Evolutionary conservation across 805 yeast genomes (phyloP).

Genomic region (Saccharomycopsis guyanensis): DNA sequence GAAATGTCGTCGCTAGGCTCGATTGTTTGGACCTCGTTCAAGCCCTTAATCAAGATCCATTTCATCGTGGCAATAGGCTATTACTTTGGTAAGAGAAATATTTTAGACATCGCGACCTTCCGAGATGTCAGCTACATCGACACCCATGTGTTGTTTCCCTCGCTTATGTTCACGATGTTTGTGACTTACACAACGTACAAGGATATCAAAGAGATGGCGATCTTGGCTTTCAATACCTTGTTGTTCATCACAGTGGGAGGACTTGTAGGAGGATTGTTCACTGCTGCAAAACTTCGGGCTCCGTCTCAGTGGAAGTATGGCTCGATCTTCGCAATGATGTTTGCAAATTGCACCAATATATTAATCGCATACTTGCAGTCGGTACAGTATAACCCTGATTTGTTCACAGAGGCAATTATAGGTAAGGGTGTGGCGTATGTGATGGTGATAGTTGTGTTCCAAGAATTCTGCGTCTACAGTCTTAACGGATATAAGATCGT

Average conservation of each 20-base stretch:
- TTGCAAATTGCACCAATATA: conserved; percentile 73
- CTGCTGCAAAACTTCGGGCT: conserved; percentile 36
- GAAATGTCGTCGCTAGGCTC: background rate
- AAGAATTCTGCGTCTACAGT: conserved; percentile 61
- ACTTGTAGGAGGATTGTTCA: conserved; percentile 21
- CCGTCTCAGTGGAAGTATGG: conserved; percentile 75
- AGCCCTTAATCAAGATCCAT: conserved; percentile 78
- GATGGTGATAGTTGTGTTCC: conserved; percentile 64
- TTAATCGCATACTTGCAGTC: conserved; percentile 79
- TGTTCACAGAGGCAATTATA: conserved; percentile 50
- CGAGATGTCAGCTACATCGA: conserved; percentile 63
- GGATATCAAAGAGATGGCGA: conserved; percentile 66
- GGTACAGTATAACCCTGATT: conserved; percentile 47
- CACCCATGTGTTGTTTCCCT: conserved; percentile 63
- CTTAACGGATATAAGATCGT: conserved; percentile 65
- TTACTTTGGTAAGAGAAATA: conserved; percentile 51
- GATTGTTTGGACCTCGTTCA: conserved; percentile 32
- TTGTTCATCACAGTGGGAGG: conserved; percentile 40
- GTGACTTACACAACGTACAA: conserved; percentile 57
- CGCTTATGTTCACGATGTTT: conserved; percentile 65
- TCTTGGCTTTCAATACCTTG: conserved; percentile 42
- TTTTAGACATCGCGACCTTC: conserved; percentile 58
- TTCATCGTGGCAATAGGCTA: conserved; percentile 62
- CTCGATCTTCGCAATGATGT: conserved; percentile 58
- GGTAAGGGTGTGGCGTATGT: conserved; percentile 76